Base-by-base conservation (phyloP, 768 basidiomycete species). In the Favolaschia claudopus region DNA sequence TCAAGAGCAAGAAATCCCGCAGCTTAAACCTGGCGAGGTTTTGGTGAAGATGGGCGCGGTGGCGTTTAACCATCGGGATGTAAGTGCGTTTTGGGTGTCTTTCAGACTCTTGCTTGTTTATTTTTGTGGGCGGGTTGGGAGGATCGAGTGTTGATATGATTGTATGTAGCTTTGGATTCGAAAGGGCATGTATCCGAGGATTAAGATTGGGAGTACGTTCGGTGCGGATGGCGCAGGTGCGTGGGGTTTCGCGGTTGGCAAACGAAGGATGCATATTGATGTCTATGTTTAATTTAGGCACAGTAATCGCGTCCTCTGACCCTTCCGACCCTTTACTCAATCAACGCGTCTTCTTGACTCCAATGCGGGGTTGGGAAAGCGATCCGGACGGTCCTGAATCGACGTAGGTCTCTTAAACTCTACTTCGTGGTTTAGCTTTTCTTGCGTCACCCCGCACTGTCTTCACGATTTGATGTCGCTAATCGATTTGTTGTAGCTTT, bases 1-100 rank as follows among this genome's bases (percentile, higher is more conserved):
- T 12, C 79, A 83, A 47, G 76, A 82, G 32, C 76, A 72, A 39
- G 77, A 81, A 0, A 70, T 92, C 37, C 82, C 84, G 27, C 42
- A 71, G 8, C 77, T 91, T 52, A 76, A 82, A 56, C 58, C 70
- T 0, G 88, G 85, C 2, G 78, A 93, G 70, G 71, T 93, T 1
- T 77, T 91, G 8, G 88, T 93, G 9, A 84, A 81, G 70, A 84
- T 92, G 48, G 78, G 75, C 19, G 89, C 92, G 14, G 90, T 81
- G 0, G 86, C 83, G 15, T 91, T 91, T 77, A 95, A 95, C 69
- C 92, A 88, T 67, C 80, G 88, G 67, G 92, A 92, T 66, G 89
- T 90, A 58, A 43, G 71, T 63, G 3, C 25, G 15, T 7, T 31
- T 29, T 51, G 39, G 13, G 5, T n/a, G 5, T 1, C 20, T n/a